Base-by-base conservation (phyloP, 1,284 basidiomycete species). In the Ceratobasidium sp. region DNA sequence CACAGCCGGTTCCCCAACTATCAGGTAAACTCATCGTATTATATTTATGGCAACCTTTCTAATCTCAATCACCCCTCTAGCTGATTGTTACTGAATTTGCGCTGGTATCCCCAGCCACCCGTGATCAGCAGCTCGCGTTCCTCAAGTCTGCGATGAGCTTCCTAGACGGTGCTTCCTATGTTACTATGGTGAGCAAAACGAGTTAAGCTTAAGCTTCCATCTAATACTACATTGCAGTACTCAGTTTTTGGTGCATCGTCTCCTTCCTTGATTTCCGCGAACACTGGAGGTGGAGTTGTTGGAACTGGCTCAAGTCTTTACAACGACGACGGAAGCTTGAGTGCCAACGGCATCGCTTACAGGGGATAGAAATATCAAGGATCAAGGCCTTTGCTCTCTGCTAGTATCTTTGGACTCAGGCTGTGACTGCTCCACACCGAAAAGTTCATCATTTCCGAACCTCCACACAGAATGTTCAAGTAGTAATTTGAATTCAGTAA, bases 301-400 rank as follows among this genome's bases (percentile, higher is more conserved):
- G 75, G 64, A 18, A 77, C 75, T 3, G 64, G 53, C 9, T 77
- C 75, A 10, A 56, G 64, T n/a, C 44, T 77, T 20, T 77, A 56
- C 39, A 60, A 66, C 23, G 40, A 77, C 44, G 75, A 77, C 39
- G 64, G 75, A 3, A 58, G 64, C 13, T 49, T 77, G 64, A 58
- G 26, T 56, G 39, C 51, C 3, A 68, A 68, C 26, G 75, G 64
- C 3, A 20, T 67, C 33, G 75, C 75, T 28, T 77, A 67, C 42
- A 63, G 64, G 5, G 75, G 64, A 56, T 76, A 58, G 44, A 39
- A 33, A 33, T 4, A 33, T 33, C 33, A 33, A 33, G 33, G 33
- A 33, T 33, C 33, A 33, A 33, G 33, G 33, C 33, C 33, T 33
- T 33, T 33, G 33, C 33, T 33, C 33, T 33, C 33, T 33, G 33